These are phyloP conservation scores for Globisporangium nagaii DNA, from an alignment of 352 stramenopile species.

Conservation along the genomic window DNA sequence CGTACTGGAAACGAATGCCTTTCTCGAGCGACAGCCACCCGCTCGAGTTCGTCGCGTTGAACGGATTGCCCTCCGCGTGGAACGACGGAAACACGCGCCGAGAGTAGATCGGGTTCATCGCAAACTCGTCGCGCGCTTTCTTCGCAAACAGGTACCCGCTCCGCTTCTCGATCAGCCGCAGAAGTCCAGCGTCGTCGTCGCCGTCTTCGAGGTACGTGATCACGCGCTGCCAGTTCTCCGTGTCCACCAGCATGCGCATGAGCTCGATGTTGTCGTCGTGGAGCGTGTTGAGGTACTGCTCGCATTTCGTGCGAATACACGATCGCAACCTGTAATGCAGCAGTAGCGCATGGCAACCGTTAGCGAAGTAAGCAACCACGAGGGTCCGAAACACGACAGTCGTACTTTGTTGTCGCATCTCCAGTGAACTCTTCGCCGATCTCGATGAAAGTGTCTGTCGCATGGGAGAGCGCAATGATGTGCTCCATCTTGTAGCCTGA, in stretches of 20 bases:
- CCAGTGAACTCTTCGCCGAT: constrained; percentile 86
- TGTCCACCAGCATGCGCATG: constrained; percentile 78
- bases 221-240: constrained; percentile 80
- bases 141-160: constrained; percentile 64
- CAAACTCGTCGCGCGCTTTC: constrained; percentile 36
- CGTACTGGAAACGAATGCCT: constrained; percentile 44
- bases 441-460: constrained; percentile 69
- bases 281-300: constrained; percentile 73
- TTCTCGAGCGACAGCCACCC: constrained; percentile 58
- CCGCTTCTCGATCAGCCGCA: constrained; percentile 70
- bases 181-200: constrained; percentile 35
- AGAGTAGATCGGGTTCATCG: constrained; percentile 56
- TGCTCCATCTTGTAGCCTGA: constrained; percentile 86
- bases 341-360: too few relatives aligned
- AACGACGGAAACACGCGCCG: constrained; percentile 69
- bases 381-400: background rate
- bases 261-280: constrained; percentile 83
- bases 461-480: constrained; percentile 74
- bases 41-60: constrained; percentile 39
- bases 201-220: constrained; percentile 40
- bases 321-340: constrained; percentile 40
- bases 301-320: constrained; percentile 68
- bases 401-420: constrained; percentile 59
- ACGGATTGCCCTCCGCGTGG: constrained; percentile 51
- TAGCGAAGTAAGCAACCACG: too few relatives aligned